Percentiles rank a stretch among this genome's conserved stretches.
phyloP scores from a whole-genome alignment of 805 yeast genomes.

The Candida nonsorbophila region DNA sequence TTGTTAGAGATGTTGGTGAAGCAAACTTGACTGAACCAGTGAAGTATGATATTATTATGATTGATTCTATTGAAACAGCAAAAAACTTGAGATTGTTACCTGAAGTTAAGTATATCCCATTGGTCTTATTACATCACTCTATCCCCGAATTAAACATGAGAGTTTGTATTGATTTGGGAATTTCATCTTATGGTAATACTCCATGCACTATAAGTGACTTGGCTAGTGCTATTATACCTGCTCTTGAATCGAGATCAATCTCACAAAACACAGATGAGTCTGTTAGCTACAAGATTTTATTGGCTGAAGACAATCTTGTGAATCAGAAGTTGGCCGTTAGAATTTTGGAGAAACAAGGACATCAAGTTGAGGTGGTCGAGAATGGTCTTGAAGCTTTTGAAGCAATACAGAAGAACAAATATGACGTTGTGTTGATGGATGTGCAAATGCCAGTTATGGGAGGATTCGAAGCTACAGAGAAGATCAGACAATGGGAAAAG shows the following conservation, averaged over 20 bases:
- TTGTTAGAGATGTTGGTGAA: constrained; percentile 52
- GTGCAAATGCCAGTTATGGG: constrained; percentile 97
- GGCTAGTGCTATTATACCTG: constrained; percentile 80
- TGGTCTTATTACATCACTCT: constrained; percentile 71
- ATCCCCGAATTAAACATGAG: constrained; percentile 76
- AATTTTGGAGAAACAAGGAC: constrained; percentile 82
- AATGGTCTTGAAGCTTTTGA: constrained; percentile 81
- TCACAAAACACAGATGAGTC: constrained; percentile 78
- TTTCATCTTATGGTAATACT: constrained; percentile 82
- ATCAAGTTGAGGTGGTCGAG: constrained; percentile 77
- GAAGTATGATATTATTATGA: constrained; percentile 74
- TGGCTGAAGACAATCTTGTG: constrained; percentile 85
- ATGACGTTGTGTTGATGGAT: constrained; percentile 86
- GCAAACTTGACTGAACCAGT: constrained; percentile 53
- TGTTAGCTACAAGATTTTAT: constrained; percentile 62
- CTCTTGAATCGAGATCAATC: constrained; percentile 75
- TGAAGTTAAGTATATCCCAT: constrained; percentile 80
- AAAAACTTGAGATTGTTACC: constrained; percentile 61
- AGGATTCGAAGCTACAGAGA: constrained; percentile 86
- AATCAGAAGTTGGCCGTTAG: constrained; percentile 85
- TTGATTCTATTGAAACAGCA: constrained; percentile 75
- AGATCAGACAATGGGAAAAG: constrained; percentile 84
- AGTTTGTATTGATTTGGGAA: constrained; percentile 79
- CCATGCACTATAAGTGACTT: constrained; percentile 80
- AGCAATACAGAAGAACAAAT: constrained; percentile 60